Base-by-base conservation (phyloP, 305 asterid genomes). In the Ajuga reptans region DNA sequence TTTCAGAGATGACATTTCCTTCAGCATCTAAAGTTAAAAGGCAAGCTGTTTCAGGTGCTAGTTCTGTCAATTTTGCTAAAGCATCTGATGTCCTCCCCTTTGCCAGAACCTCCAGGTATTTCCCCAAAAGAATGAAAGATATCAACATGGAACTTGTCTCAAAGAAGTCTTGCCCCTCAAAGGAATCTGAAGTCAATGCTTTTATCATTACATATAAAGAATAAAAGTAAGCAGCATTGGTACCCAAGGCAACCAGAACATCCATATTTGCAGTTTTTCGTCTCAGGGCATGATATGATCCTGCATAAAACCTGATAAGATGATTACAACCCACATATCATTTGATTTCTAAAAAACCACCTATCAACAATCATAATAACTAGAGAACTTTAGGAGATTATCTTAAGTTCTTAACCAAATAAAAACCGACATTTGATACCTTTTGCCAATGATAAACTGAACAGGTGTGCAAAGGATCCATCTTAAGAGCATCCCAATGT, bases 71-170 rank as follows among this genome's bases (percentile, higher is more conserved):
- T 82, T 92, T 92, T 64, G 90, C 91, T 81, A 92, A 85, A 73
- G 98, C 97, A 81, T 92, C 93, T 70, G 96, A 88, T 53, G 95
- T 90, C 80, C 87, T 92, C 72, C 98, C 97, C 78, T 90, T 92
- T 2, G 96, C 98, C 83, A 92, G 78, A 70, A 87, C 93, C 78
- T 92, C 98, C 62, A 92, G 84, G 81, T 92, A 92, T 76, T 92
- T 92, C 16, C 98, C 98, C 86, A 92, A 78, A 74, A 90, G 94
- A 76, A 92, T 88, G 85, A 92, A 90, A 18, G 98, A 86, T 83
- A 92, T 92, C 87, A 92, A 80, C 98, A 92, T 92, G 71, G 98
- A 83, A 83, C 98, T 92, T 63, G 98, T 92, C 82, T 92, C 98
- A 72, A 90, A 92, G 81, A 88, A 92, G 80, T 90, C 97, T 80